These are phyloP conservation scores for Castanea mollissima DNA, from an alignment of 306 rosid genomes.

Conservation along the genomic window DNA sequence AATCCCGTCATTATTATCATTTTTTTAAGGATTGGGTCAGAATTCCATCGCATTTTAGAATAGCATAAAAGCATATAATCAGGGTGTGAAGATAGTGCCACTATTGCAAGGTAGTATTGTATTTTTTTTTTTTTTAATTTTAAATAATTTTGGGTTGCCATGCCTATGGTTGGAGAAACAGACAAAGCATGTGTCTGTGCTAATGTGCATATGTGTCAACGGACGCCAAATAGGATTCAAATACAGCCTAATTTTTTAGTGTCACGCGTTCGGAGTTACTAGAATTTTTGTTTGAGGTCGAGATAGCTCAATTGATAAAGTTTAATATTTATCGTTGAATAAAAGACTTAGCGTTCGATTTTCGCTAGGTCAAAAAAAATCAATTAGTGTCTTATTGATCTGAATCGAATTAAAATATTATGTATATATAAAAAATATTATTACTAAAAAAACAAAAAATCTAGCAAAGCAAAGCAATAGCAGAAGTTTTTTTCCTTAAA, in stretches of 20 bases:
- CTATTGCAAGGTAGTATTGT: no score
- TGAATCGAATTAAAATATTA: no score
- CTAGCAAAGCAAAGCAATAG: neutral
- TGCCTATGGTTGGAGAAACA: neutral
- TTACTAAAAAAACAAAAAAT: no score
- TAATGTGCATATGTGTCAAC: conserved; percentile 47
- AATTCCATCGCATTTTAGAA: no score
- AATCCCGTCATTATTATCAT: no score
- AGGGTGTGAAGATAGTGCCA: no score
- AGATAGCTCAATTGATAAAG: no score
- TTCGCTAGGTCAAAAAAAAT: accelerated
- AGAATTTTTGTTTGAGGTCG: no score
- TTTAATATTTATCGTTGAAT: accelerated
- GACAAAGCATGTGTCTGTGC: conserved; percentile 25
- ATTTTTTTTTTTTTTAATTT: neutral
- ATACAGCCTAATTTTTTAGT: conserved; percentile 33
- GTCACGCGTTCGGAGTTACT: neutral
- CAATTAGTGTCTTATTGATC: accelerated
- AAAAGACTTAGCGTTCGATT: no score
- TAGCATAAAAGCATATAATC: no score
- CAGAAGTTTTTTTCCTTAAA: neutral
- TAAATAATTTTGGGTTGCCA: neutral
- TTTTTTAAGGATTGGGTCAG: no score
- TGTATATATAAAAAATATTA: no score
- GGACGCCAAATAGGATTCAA: conserved; percentile 55